A percentile compares a stretch with the other conserved stretches of the same genome.
Conservation (phyloP, 768 basidiomycete genomes). For the Trametopsis cervina region DNA sequence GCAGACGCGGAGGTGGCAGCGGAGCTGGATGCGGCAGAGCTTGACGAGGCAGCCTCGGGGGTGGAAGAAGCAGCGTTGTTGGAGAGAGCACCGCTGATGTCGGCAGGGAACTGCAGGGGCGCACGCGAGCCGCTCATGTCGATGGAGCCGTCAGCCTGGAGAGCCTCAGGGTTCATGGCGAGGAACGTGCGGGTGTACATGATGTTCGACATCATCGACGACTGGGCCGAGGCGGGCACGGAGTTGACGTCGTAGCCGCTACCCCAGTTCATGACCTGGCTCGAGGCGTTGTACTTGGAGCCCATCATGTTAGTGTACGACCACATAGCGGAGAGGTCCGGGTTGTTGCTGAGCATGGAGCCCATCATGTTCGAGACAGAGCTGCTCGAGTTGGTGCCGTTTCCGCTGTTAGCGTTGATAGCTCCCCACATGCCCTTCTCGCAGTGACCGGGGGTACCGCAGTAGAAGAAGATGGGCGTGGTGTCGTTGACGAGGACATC, state of each 20-base stretch:
- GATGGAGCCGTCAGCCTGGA: conserved; percentile 44
- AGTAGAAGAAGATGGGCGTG: conserved; percentile 69
- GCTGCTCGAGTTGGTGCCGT: conserved; percentile 34
- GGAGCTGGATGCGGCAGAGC: conserved; percentile 20
- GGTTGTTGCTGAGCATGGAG: conserved; percentile 29
- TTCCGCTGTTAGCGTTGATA: conserved; percentile 64
- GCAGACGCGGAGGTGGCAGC: conserved; percentile 15
- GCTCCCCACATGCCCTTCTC: conserved; percentile 83
- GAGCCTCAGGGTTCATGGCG: conserved; percentile 43
- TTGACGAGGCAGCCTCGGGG: conserved; percentile 22
- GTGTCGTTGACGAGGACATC: conserved; percentile 69
- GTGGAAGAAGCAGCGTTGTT: conserved; percentile 23
- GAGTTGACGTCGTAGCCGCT: conserved; percentile 47
- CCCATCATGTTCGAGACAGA: conserved; percentile 52
- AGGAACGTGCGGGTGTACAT: conserved; percentile 38
- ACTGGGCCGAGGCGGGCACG: conserved; percentile 50
- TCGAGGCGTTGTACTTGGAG: conserved; percentile 32
- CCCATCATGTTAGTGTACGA: conserved; percentile 41
- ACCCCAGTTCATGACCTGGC: conserved; percentile 51
- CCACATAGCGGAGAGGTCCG: conserved; percentile 50
- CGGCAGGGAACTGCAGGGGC: conserved; percentile 54
- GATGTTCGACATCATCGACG: conserved; percentile 49
- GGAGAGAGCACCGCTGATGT: conserved; percentile 36
- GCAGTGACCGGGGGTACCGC: conserved; percentile 64
- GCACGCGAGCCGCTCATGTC: conserved; percentile 38